Base-by-base conservation (phyloP, 176 grass and related monocot genomes). In the Cenchrus fungigraminus region DNA sequence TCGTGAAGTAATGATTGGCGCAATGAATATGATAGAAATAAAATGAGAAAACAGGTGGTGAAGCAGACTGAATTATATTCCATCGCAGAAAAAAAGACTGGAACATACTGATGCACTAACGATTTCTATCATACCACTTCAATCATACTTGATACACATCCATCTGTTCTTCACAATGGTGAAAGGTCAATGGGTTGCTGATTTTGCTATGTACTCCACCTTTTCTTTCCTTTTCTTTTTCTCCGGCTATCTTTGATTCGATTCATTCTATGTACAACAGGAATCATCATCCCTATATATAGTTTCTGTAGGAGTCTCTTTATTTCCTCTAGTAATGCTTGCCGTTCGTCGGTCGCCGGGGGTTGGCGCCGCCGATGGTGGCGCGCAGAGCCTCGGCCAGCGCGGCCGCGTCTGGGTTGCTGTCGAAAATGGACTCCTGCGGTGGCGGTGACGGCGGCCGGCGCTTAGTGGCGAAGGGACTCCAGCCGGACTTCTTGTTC, bases 401-500 rank as follows among this genome's bases (percentile, higher is more conserved):
- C 25, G 43, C 72, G 6, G 91, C 86, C 4, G 82, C 86, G 4
- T 83, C 91, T 4, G 78, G 88, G 67, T 87, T 87, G 74, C 68
- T 68, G 25, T 88, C 85, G 20, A 90, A 84, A 82, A 73, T 29
- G 37, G 81, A 13, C 17, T 84, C 81, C 69, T 83, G 82, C 31
- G 54, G 59, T 0, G 60, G 84, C 6, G 76, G 58, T 9, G 85
- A 73, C n/a, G 88, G 72, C 20, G 85, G 70, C 53, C 44, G 91
- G 60, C 91, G 91, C 56, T 63, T 88, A 47, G 86, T 82, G 19
- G 88, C 86, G 20, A 90, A 75, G 25, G 87, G 88, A 62, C 79
- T 87, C 88, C 88, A 93, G 61, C 88, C 74, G 2, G 88, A 90
- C 73, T 85, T 90, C 82, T 79, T 87, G 68, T 74, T 90, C 16